Conservation (phyloP, 176 grass and related monocot species). For the Rhynchospora breviuscula region DNA sequence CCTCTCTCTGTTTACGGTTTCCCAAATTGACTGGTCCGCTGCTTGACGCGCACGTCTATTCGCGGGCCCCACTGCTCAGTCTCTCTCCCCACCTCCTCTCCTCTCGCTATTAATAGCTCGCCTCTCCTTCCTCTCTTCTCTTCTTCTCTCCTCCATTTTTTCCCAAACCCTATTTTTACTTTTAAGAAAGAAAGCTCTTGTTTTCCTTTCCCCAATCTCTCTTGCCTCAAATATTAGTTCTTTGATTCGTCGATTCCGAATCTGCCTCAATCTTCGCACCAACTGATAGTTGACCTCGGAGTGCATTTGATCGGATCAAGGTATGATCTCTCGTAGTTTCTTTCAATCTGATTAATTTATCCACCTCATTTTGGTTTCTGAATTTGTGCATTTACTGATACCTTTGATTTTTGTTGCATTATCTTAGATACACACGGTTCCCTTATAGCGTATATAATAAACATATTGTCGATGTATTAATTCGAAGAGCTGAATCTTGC, state of each 20-base stretch:
- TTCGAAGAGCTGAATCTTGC: neutral
- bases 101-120: slow-evolving; percentile 48
- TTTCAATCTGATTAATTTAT: neutral
- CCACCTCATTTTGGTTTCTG: neutral
- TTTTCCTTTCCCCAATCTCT: neutral
- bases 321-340: neutral
- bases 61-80: neutral
- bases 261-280: slow-evolving; percentile 15
- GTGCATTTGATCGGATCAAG: neutral
- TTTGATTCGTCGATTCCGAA: neutral
- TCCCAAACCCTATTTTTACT: neutral
- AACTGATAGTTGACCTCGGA: neutral
- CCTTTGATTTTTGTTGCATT: neutral
- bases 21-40: slow-evolving; percentile 18
- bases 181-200: neutral
- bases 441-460: neutral
- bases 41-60: slow-evolving; percentile 31
- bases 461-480: neutral
- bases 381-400: neutral
- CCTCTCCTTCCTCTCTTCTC: neutral
- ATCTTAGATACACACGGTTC: neutral
- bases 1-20: neutral
- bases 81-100: neutral
- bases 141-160: slow-evolving; percentile 17
- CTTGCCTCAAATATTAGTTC: neutral